Evolutionary conservation across 805 yeast species (phyloP).

Genomic region (Saturnispora quitensis): DNA sequence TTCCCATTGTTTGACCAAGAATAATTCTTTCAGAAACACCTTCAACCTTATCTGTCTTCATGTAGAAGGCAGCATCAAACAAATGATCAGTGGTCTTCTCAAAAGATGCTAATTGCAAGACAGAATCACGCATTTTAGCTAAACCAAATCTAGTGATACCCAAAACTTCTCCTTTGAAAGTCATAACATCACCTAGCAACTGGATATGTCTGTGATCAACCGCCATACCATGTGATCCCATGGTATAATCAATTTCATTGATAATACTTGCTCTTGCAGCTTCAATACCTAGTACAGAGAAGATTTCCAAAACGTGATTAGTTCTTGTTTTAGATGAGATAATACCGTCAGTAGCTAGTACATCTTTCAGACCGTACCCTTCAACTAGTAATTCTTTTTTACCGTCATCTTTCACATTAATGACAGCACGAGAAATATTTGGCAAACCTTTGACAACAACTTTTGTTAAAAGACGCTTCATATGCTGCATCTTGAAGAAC

Average conservation of each 20-base stretch:
- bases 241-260: constrained; percentile 90
- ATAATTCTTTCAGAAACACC: constrained; percentile 98
- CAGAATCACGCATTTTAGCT: constrained; percentile 98
- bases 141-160: constrained; percentile 98
- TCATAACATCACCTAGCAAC: constrained; percentile 95
- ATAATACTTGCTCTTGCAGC: constrained; percentile 94
- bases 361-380: constrained; percentile 94
- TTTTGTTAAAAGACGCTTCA: constrained; percentile 75
- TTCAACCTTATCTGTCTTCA: constrained; percentile 91
- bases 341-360: constrained; percentile 97
- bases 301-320: constrained; percentile 87
- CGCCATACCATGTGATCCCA: constrained; percentile 99
- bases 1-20: constrained; percentile 93
- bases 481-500: constrained; percentile 81
- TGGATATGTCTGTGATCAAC: constrained; percentile 99
- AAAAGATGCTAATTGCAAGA: constrained; percentile 90
- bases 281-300: constrained; percentile 88
- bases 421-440: constrained; percentile 90
- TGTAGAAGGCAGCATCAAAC: constrained; percentile 95
- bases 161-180: constrained; percentile 94
- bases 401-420: constrained; percentile 79
- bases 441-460: constrained; percentile 91
- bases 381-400: constrained; percentile 90
- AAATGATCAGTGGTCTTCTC: constrained; percentile 98
- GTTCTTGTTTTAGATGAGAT: constrained; percentile 80